A percentile compares a stretch with the other conserved stretches of the same genome.
Evolutionary conservation across 192 early-diverging fungal genomes (phyloP).

Genomic region (Podila minutissima): DNA sequence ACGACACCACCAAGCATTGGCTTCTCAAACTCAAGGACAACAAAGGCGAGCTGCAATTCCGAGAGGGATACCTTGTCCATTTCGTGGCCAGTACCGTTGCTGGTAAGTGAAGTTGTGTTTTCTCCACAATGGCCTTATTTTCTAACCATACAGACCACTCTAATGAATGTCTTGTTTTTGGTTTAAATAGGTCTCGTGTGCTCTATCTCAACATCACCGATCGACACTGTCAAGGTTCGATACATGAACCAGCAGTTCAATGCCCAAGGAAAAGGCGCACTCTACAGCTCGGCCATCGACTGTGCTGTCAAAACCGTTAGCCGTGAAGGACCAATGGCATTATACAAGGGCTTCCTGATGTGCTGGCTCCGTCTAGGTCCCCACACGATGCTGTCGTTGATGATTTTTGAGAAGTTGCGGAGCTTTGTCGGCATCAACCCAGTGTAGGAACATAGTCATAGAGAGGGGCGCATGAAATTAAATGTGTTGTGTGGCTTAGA

Average conservation of each 20-base stretch:
- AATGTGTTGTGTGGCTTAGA: neutral
- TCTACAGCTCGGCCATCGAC: constrained; percentile 35
- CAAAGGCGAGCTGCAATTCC: constrained; percentile 14
- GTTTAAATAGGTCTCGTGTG: constrained; percentile 36
- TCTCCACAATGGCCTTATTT: too few species aligned
- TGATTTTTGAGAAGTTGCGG: constrained; percentile 58
- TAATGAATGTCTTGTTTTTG: neutral
- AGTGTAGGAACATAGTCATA: constrained; percentile 12
- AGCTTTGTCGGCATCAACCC: constrained; percentile 49
- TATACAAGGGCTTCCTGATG: constrained; percentile 64
- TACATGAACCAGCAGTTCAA: constrained; percentile 55
- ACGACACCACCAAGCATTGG: constrained; percentile 61
- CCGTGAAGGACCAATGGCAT: constrained; percentile 51
- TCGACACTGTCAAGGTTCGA: constrained; percentile 50
- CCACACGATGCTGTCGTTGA: constrained; percentile 60
- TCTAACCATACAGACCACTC: neutral
- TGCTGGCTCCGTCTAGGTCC: constrained; percentile 65
- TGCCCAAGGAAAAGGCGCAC: constrained; percentile 25
- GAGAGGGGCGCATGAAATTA: neutral
- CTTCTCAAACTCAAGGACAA: constrained; percentile 28
- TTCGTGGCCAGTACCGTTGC: constrained; percentile 52
- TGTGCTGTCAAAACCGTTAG: constrained; percentile 50
- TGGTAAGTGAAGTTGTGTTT: constrained; percentile 18
- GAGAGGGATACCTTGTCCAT: constrained; percentile 53
- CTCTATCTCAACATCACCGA: constrained; percentile 44